A percentile compares a stretch with the other conserved stretches of the same genome.
Evolutionary conservation across 1,284 basidiomycete species (phyloP).

Genomic region (Phenoliferia sp.): DNA sequence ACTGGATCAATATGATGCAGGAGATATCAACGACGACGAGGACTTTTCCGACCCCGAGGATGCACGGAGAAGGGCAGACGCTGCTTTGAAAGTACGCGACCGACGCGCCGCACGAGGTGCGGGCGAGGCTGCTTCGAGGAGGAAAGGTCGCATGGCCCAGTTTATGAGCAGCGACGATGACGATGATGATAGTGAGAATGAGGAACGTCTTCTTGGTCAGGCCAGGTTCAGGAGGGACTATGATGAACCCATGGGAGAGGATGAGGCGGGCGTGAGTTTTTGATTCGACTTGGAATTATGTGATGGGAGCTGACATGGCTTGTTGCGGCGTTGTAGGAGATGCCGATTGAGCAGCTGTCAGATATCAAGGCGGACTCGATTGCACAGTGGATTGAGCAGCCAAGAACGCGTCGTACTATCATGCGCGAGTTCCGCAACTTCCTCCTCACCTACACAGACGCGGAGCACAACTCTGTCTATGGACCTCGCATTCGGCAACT

Average conservation of each 20-base stretch:
- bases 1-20: slow-evolving; percentile 82
- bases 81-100: slow-evolving; percentile 83
- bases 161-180: slow-evolving; percentile 49
- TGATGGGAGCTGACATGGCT: neutral
- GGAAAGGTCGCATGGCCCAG: slow-evolving; percentile 46
- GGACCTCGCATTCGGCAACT: slow-evolving; percentile 87
- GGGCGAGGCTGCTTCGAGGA: slow-evolving; percentile 47
- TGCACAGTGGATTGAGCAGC: slow-evolving; percentile 92
- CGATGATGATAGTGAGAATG: slow-evolving; percentile 45
- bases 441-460: slow-evolving; percentile 91
- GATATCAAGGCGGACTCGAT: slow-evolving; percentile 97
- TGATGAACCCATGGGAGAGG: slow-evolving; percentile 55
- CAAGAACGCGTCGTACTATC: slow-evolving; percentile 83
- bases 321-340: slow-evolving; percentile 55
- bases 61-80: slow-evolving; percentile 76
- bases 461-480: slow-evolving; percentile 85
- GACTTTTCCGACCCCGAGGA: slow-evolving; percentile 65
- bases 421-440: slow-evolving; percentile 91
- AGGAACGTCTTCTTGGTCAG: slow-evolving; percentile 39
- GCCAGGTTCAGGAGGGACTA: slow-evolving; percentile 44
- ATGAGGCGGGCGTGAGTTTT: slow-evolving; percentile 49
- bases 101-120: slow-evolving; percentile 60
- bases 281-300: slow-evolving; percentile 5
- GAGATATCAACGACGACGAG: slow-evolving; percentile 79
- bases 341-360: slow-evolving; percentile 90